Evolutionary conservation across 208 protist species (phyloP).

Genomic region (Crithidia bombi): DNA sequence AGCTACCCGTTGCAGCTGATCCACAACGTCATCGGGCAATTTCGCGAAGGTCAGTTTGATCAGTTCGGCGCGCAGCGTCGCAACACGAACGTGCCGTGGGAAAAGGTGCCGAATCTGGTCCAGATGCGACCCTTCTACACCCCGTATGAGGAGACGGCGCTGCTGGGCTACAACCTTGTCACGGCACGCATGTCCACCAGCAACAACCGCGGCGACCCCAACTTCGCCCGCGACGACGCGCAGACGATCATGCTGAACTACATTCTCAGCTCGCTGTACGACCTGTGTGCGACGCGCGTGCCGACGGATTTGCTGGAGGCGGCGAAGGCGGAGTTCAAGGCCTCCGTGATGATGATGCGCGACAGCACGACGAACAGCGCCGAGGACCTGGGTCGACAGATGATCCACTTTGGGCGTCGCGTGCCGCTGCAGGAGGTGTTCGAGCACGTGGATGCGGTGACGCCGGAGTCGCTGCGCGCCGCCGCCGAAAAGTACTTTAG

Average conservation of each 20-base stretch:
- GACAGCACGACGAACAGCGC: slow-evolving; percentile 95
- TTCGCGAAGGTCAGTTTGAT: slow-evolving; percentile 83
- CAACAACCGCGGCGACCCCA: slow-evolving; percentile 24
- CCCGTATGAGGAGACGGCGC: slow-evolving; percentile 88
- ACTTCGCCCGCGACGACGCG: slow-evolving; percentile 59
- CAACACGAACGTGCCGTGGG: slow-evolving; percentile 69
- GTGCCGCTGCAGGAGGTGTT: slow-evolving; percentile 93
- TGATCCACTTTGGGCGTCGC: slow-evolving; percentile 92
- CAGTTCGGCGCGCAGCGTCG: slow-evolving; percentile 76
- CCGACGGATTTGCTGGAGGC: slow-evolving; percentile 87
- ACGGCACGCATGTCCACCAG: slow-evolving; percentile 56
- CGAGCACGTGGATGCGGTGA: slow-evolving; percentile 92
- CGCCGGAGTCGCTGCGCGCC: slow-evolving; percentile 76
- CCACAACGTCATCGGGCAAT: slow-evolving; percentile 94
- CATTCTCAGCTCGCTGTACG: slow-evolving; percentile 68
- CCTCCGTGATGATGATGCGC: slow-evolving; percentile 91
- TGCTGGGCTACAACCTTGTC: slow-evolving; percentile 90
- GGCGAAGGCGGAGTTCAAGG: slow-evolving; percentile 95
- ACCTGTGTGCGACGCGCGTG: slow-evolving; percentile 60
- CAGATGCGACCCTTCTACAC: slow-evolving; percentile 91
- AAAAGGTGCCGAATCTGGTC: slow-evolving; percentile 69
- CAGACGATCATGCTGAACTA: slow-evolving; percentile 79
- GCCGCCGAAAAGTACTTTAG: slow-evolving; percentile 75
- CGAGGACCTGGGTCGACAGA: slow-evolving; percentile 97
- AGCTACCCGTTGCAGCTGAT: slow-evolving; percentile 94